phyloP scores from a whole-genome alignment of 768 basidiomycete species.

The Tylopilus vinaceipallidus region DNA sequence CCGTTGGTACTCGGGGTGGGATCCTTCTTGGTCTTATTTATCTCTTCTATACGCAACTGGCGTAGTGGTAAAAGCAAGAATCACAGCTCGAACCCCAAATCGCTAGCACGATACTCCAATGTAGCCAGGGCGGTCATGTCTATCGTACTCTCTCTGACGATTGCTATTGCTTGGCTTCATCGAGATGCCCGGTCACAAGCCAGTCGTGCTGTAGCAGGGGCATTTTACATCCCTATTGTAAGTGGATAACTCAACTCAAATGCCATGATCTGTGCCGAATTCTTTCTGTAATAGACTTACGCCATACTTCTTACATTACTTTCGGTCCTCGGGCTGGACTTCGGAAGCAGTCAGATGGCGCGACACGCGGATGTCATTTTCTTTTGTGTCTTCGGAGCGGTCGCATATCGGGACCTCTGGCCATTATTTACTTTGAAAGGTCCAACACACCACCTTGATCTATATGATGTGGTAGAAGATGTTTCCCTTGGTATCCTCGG shows the following conservation, averaged over 20 bases:
- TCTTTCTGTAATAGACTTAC: conserved; percentile 1
- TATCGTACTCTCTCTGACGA: background rate
- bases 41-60: background rate
- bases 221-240: conserved; percentile 1
- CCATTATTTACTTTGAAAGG: conserved; percentile 4
- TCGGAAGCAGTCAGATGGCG: conserved; percentile 6
- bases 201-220: background rate
- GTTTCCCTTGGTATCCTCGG: conserved; percentile 1
- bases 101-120: background rate
- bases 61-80: background rate
- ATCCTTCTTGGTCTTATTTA: conserved; percentile 1
- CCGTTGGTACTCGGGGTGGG: background rate
- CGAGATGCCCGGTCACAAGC: background rate
- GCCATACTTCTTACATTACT: conserved; percentile 5
- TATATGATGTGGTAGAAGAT: background rate
- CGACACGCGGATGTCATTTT: conserved; percentile 12
- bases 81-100: background rate
- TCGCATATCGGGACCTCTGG: conserved; percentile 7
- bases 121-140: background rate
- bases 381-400: background rate
- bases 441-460: background rate
- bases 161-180: background rate
- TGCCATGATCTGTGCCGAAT: background rate
- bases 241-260: background rate
- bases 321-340: background rate